Evolutionary conservation across 2,329 filamentous ascomycete genomes (phyloP).

Genomic region (Bipolaris zeicola): DNA sequence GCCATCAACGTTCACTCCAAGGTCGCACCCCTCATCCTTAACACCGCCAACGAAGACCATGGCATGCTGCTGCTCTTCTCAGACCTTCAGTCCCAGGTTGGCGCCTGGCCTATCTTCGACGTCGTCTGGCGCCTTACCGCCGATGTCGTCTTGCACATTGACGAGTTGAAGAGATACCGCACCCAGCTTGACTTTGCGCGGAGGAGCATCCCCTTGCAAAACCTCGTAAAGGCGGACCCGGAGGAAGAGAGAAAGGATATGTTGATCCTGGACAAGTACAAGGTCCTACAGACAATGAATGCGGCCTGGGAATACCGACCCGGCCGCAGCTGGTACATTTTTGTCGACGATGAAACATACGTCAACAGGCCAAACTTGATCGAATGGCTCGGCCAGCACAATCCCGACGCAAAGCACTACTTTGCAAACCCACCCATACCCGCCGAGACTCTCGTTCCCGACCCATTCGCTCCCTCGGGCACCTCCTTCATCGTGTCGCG

Average conservation of each 20-base stretch:
- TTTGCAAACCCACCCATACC: slow-evolving; percentile 52
- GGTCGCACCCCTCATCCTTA: slow-evolving; percentile 51
- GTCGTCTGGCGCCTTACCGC: slow-evolving; percentile 41
- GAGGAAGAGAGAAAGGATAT: slow-evolving; percentile 28
- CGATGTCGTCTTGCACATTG: slow-evolving; percentile 35
- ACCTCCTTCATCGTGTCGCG: slow-evolving; percentile 60
- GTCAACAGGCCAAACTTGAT: slow-evolving; percentile 60
- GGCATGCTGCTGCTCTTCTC: slow-evolving; percentile 49
- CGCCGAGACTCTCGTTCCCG: slow-evolving; percentile 30
- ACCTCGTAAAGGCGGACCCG: slow-evolving; percentile 25
- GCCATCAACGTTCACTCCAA: slow-evolving; percentile 62
- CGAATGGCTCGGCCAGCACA: slow-evolving; percentile 58
- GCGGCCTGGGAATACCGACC: slow-evolving; percentile 47
- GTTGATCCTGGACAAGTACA: slow-evolving; percentile 46
- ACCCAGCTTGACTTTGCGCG: slow-evolving; percentile 40
- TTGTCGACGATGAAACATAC: slow-evolving; percentile 65
- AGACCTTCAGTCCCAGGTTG: slow-evolving; percentile 44
- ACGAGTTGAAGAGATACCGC: slow-evolving; percentile 47
- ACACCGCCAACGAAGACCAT: slow-evolving; percentile 35
- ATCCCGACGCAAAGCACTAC: slow-evolving; percentile 57
- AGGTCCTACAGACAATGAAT: slow-evolving; percentile 46
- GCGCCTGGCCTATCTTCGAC: slow-evolving; percentile 45
- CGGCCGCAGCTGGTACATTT: slow-evolving; percentile 63
- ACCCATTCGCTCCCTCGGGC: slow-evolving; percentile 59
- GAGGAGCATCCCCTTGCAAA: slow-evolving; percentile 34